These are phyloP conservation scores for Coemansia sp. DNA, from an alignment of 192 early-diverging fungal species.

Conservation along the genomic window DNA sequence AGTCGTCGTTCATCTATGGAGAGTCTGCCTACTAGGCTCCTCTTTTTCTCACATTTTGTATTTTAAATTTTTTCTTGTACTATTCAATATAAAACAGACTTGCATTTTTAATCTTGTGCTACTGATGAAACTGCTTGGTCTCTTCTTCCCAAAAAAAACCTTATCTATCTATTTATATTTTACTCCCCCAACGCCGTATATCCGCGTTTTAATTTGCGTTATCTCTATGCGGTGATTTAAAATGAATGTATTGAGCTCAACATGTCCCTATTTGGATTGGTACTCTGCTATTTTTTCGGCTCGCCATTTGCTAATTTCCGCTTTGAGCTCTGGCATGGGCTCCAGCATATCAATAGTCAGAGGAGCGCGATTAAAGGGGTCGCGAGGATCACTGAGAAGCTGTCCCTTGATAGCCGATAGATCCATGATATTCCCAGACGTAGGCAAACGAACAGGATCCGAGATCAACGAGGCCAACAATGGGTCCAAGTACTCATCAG, in stretches of 20 bases:
- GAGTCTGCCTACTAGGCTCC: conserved; percentile 10
- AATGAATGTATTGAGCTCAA: not conserved
- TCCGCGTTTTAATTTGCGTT: not conserved
- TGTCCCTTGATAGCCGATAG: conserved; percentile 86
- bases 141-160: not conserved
- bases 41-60: not conserved
- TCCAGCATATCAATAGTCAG: conserved; percentile 85
- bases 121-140: too few relatives aligned
- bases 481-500: conserved; percentile 92
- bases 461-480: conserved; percentile 86
- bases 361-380: conserved; percentile 94
- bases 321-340: conserved; percentile 68
- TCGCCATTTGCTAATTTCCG: conserved; percentile 46
- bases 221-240: not conserved
- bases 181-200: not conserved
- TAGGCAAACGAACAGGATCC: conserved; percentile 91
- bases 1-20: conserved; percentile 26
- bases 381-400: conserved; percentile 82
- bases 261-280: not conserved
- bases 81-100: not conserved
- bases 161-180: not conserved
- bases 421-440: conserved; percentile 80
- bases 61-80: conserved; percentile 2
- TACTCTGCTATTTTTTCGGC: conserved; percentile 34
- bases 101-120: not conserved